Base-by-base conservation (phyloP, 768 basidiomycete species). In the Serendipita vermifera region DNA sequence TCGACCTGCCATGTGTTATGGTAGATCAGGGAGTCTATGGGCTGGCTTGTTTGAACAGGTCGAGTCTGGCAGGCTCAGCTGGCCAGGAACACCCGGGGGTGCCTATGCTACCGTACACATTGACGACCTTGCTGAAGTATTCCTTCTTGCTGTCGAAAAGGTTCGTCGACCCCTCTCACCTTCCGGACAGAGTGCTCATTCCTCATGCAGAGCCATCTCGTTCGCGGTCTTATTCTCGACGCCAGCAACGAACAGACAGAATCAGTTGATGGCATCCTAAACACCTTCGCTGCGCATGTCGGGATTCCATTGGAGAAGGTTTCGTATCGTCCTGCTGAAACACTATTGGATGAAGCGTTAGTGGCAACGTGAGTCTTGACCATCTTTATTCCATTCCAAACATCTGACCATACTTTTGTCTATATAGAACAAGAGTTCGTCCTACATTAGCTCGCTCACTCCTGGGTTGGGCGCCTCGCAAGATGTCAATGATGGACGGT, bases 81-180 rank as follows among this genome's bases (percentile, higher is more conserved):
- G 68, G 65, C 61, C 59, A 14, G 73, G 72, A n/a, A 66, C 64
- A 17, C 68, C 69, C 0, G 71, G 68, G 2, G 66, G 65, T 1
- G 63, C 72, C 33, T 68, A 65, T 20, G 59, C 67, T 7, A 51
- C 70, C 3, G 63, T 77, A 35, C 76, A 77, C 61, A 51, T 58
- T 9, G 76, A 77, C 60, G 76, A 77, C 58, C 63, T 75, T 35
- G 74, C 74, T 3, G 75, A 74, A 48, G 51, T 73, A 33, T 76
- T 71, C 55, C 33, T 75, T 3, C 61, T 69, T 7, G 69, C 66
- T 1, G 70, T 70, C 5, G 76, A 76, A 64, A 66, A 68, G 57
- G 72, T 68, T 11, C 11, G 41, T 24, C 22, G 7, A 22, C 7
- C 24, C 22, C 22, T 7, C 9, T 14, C 41, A 7, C 24, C 24